Conservation (phyloP, 257 asterid species). For the Misopates orontium region DNA sequence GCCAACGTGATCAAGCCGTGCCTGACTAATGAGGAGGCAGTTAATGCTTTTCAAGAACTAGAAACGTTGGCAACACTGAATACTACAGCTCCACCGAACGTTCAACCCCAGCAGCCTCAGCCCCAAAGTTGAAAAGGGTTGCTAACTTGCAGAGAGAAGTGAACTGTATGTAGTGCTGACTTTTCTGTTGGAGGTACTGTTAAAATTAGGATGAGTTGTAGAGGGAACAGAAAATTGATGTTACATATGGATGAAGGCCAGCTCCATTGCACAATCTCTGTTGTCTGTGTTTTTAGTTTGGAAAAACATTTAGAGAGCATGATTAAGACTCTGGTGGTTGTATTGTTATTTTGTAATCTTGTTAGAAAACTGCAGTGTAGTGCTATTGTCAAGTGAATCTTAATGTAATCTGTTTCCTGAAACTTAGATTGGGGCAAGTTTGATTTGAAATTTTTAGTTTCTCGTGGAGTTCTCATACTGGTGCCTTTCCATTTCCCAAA, state of each 20-base stretch:
- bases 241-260: conserved; percentile 27
- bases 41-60: conserved; percentile 57
- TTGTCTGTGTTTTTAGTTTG: conserved; percentile 25
- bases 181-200: conserved; percentile 11
- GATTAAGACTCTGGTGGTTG: conserved; percentile 18
- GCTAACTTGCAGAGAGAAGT: conserved; percentile 30
- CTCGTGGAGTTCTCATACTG: too few relatives aligned
- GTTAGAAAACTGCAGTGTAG: conserved; percentile 10
- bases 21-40: conserved; percentile 41
- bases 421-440: neutral
- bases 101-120: conserved; percentile 34
- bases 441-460: too few relatives aligned
- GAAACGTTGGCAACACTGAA: conserved; percentile 46
- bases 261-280: conserved; percentile 28
- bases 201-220: conserved; percentile 25
- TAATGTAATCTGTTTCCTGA: neutral
- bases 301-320: conserved; percentile 25
- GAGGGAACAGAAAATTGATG: conserved; percentile 14
- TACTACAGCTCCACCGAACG: conserved; percentile 12
- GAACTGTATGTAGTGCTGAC: conserved; percentile 36
- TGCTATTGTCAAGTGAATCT: neutral
- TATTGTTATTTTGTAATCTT: neutral
- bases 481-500: too few relatives aligned
- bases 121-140: conserved; percentile 28
- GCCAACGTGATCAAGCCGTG: conserved; percentile 51